A percentile compares a stretch with the other conserved stretches of the same genome.
phyloP scores from a whole-genome alignment of 495 filamentous ascomycete genomes.

The Aspergillus nidulans region DNA sequence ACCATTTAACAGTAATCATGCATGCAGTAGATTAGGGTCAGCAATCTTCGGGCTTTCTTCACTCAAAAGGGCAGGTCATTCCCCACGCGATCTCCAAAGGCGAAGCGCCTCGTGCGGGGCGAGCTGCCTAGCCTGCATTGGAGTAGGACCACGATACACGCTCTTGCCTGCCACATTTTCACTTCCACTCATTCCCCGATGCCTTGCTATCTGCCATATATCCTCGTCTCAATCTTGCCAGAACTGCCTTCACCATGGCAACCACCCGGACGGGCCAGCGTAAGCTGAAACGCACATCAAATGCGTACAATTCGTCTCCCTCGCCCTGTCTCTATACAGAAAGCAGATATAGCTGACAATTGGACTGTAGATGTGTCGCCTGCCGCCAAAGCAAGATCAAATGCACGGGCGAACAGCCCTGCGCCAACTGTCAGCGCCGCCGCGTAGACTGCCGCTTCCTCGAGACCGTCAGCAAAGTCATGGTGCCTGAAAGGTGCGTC shows the following conservation, averaged over 20 bases:
- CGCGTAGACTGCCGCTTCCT: conserved; percentile 21
- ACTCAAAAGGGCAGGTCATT: neutral
- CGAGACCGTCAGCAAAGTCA: conserved; percentile 16
- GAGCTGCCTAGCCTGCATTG: neutral
- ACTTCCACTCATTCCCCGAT: neutral
- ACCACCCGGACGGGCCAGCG: neutral
- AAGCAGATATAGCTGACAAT: neutral
- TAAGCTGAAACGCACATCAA: conserved; percentile 15
- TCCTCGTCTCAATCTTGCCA: neutral
- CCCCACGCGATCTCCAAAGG: neutral
- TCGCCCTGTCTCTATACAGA: neutral
- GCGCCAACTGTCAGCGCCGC: conserved; percentile 28
- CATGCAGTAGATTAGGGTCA: too few relatives aligned
- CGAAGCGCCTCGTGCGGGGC: neutral
- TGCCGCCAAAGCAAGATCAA: conserved; percentile 39
- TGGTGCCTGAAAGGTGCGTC: conserved; percentile 24
- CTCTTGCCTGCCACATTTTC: neutral
- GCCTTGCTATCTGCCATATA: neutral
- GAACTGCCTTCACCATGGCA: neutral
- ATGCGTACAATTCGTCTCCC: conserved; percentile 7
- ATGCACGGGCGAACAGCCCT: conserved; percentile 32
- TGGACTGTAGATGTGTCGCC: conserved; percentile 23
- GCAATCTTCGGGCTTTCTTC: neutral
- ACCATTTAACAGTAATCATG: too few relatives aligned
- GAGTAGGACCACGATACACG: neutral